Evolutionary conservation across 1,139 yeast genomes (phyloP).

Genomic region (Suhomyces chickasaworum): DNA sequence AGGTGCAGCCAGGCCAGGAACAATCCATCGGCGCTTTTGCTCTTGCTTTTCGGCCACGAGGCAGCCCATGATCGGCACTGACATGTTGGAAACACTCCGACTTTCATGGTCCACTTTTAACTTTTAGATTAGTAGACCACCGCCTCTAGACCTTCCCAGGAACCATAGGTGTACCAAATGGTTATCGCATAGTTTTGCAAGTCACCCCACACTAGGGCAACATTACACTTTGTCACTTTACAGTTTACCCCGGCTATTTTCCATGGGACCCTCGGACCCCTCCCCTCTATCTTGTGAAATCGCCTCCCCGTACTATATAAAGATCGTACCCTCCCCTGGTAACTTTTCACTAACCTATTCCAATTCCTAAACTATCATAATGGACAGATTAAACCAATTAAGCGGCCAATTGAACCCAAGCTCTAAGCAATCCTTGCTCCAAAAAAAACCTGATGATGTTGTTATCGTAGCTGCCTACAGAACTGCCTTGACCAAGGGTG

Average conservation of each 20-base stretch:
- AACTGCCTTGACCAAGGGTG: conserved; percentile 86
- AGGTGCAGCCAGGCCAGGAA: not conserved
- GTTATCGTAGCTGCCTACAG: conserved; percentile 87
- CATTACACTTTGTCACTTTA: not conserved
- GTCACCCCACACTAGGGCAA: conserved; percentile 5
- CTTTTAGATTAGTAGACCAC: no score
- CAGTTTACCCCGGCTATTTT: conserved; percentile 5
- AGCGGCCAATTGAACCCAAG: conserved; percentile 56
- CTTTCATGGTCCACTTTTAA: no score
- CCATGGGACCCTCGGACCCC: conserved; percentile 8
- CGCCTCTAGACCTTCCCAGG: not conserved
- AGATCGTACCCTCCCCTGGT: not conserved
- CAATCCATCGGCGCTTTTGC: not conserved
- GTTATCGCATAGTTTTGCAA: not conserved
- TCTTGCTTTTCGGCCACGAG: not conserved
- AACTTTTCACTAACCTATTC: not conserved
- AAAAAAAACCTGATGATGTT: conserved; percentile 80
- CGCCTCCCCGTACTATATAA: conserved; percentile 6
- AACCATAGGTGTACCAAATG: no score
- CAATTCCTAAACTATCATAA: conserved; percentile 19
- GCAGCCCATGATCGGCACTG: not conserved
- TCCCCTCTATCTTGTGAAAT: conserved; percentile 14
- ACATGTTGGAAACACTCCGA: not conserved
- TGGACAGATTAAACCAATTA: conserved; percentile 66
- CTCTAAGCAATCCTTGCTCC: conserved; percentile 44